Conservation (phyloP, 345 rosid genomes). For the Eucalyptus brandiana region DNA sequence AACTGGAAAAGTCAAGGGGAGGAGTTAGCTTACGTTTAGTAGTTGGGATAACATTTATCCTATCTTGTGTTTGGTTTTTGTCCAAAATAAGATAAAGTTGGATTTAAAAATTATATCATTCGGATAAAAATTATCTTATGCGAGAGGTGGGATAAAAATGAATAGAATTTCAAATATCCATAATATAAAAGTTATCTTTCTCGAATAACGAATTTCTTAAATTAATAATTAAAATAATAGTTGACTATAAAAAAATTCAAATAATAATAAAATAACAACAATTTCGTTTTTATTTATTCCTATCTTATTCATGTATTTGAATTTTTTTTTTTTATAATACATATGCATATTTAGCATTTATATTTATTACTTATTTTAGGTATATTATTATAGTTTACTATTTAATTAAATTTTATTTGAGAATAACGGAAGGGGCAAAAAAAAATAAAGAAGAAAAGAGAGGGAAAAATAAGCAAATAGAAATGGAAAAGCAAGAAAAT, state of each 20-base stretch:
- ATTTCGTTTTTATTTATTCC: background rate
- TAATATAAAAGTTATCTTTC: too few relatives aligned
- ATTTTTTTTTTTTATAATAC: background rate
- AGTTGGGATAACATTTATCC: fast-evolving
- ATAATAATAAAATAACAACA: background rate
- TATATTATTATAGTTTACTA: background rate
- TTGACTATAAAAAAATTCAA: background rate
- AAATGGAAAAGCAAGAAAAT: background rate
- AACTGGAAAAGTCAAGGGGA: too few relatives aligned
- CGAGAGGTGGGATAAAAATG: fast-evolving
- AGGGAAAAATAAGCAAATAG: background rate
- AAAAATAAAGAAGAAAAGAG: background rate
- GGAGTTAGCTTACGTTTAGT: too few relatives aligned
- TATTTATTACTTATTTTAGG: background rate
- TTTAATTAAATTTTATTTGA: background rate
- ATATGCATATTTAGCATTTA: background rate
- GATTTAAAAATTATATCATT: too few relatives aligned
- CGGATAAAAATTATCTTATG: fast-evolving
- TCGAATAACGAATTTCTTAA: too few relatives aligned
- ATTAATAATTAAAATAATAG: too few relatives aligned
- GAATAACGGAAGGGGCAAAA: background rate
- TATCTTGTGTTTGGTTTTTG: too few relatives aligned
- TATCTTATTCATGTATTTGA: background rate
- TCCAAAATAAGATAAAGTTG: too few relatives aligned
- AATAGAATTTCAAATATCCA: fast-evolving